Conservation (phyloP, 225 moss, liverwort and hornwort species). For the Anthoceros angustus region DNA sequence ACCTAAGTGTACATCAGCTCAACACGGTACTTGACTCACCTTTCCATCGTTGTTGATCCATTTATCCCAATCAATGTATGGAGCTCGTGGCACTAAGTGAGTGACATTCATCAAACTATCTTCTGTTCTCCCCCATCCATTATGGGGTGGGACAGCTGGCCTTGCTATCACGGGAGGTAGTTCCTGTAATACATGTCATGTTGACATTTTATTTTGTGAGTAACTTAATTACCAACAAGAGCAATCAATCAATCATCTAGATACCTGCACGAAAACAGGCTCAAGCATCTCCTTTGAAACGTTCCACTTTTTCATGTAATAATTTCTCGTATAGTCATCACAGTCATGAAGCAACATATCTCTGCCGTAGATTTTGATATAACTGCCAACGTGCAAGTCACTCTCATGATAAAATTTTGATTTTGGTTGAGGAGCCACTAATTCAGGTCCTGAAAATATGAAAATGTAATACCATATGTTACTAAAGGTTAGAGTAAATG, state of each 20-base stretch:
- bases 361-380: constrained; percentile 61
- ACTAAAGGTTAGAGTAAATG: too few relatives aligned
- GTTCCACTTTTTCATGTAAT: constrained; percentile 62
- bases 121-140: constrained; percentile 71
- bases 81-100: constrained; percentile 55
- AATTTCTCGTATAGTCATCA: constrained; percentile 76
- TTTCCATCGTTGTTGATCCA: constrained; percentile 88
- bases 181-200: constrained; percentile 19
- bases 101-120: constrained; percentile 91
- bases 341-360: constrained; percentile 75
- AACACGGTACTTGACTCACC: constrained; percentile 14
- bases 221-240: background rate
- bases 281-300: constrained; percentile 71
- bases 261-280: constrained; percentile 64
- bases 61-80: constrained; percentile 73
- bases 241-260: background rate
- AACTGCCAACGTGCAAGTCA: constrained; percentile 74
- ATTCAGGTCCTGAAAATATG: constrained; percentile 8
- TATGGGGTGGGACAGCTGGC: constrained; percentile 81
- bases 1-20: background rate
- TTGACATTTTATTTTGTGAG: background rate
- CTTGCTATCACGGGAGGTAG: constrained; percentile 60
- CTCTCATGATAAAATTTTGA: constrained; percentile 59
- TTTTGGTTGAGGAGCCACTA: constrained; percentile 49
- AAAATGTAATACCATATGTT: too few relatives aligned